phyloP scores from a whole-genome alignment of 2,329 filamentous ascomycete genomes.

The Zymoseptoria ardabiliae region DNA sequence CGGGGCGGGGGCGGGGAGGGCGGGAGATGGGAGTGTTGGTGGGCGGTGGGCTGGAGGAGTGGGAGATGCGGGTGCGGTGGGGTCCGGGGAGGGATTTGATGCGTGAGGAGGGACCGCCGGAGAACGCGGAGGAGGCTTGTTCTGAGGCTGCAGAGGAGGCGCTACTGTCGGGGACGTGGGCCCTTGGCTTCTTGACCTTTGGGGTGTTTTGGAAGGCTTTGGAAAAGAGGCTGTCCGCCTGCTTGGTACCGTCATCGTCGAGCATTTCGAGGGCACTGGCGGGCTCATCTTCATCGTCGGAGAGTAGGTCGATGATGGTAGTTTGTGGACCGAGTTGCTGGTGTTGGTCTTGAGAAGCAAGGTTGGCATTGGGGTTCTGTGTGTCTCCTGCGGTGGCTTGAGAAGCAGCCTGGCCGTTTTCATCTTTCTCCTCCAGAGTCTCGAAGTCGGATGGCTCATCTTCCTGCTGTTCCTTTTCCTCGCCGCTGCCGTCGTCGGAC shows the following conservation, averaged over 20 bases:
- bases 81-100: background rate
- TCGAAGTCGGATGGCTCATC: background rate
- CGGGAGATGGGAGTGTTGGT: background rate
- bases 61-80: constrained; percentile 3
- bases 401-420: background rate
- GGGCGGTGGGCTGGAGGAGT: constrained; percentile 10
- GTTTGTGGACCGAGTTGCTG: background rate
- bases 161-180: constrained; percentile 1
- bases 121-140: background rate
- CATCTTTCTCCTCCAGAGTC: background rate
- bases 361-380: background rate
- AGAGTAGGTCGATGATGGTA: background rate
- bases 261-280: background rate
- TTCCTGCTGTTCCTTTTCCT: background rate
- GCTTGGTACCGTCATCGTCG: background rate
- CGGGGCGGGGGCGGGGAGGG: constrained; percentile 4
- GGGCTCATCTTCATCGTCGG: background rate
- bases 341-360: background rate
- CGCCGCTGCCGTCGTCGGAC: background rate
- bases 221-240: background rate
- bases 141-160: background rate
- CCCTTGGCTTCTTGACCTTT: background rate
- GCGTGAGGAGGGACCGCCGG: background rate
- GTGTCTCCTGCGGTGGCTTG: background rate
- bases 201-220: background rate